Conservation (phyloP, 202 grass and related monocot species). For the Schoenoplectus triqueter region DNA sequence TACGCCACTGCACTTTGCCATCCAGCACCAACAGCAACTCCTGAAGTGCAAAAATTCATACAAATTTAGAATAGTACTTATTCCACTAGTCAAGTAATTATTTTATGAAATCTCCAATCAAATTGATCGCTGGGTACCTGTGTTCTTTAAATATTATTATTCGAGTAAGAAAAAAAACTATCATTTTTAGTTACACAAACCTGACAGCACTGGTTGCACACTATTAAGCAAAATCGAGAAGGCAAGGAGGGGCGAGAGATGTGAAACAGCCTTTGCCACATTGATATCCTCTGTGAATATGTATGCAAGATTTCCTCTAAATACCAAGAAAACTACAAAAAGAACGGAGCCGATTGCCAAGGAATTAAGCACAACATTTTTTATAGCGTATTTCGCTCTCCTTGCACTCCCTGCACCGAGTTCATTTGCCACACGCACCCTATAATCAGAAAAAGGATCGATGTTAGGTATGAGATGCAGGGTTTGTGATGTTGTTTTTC, state of each 20-base stretch:
- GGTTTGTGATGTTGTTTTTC: background rate
- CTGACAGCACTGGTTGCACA: conserved; percentile 87
- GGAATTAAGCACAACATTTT: conserved; percentile 55
- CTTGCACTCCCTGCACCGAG: conserved; percentile 70
- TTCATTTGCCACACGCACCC: conserved; percentile 84
- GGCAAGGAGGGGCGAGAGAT: conserved; percentile 67
- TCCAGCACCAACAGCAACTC: conserved; percentile 73
- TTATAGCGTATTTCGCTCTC: conserved; percentile 61
- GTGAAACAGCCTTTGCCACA: conserved; percentile 56
- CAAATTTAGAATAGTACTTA: background rate
- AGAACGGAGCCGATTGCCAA: conserved; percentile 49
- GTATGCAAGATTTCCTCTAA: conserved; percentile 60
- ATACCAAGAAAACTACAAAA: conserved; percentile 63
- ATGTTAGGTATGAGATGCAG: background rate
- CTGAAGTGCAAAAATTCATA: conserved; percentile 40
- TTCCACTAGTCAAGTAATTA: background rate
- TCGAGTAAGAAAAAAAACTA: conserved; percentile 2
- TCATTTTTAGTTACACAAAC: conserved; percentile 43
- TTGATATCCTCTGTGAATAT: conserved; percentile 59
- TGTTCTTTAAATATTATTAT: background rate
- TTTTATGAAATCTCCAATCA: background rate
- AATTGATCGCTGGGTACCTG: background rate
- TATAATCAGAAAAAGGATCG: conserved; percentile 31
- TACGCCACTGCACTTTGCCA: conserved; percentile 76
- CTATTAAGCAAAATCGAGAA: conserved; percentile 86